Percentiles rank a stretch among this genome's conserved stretches.
These are phyloP conservation scores for Cyclostephanos invisitatus DNA, from an alignment of 108 stramenopile genomes.

Conservation along the genomic window DNA sequence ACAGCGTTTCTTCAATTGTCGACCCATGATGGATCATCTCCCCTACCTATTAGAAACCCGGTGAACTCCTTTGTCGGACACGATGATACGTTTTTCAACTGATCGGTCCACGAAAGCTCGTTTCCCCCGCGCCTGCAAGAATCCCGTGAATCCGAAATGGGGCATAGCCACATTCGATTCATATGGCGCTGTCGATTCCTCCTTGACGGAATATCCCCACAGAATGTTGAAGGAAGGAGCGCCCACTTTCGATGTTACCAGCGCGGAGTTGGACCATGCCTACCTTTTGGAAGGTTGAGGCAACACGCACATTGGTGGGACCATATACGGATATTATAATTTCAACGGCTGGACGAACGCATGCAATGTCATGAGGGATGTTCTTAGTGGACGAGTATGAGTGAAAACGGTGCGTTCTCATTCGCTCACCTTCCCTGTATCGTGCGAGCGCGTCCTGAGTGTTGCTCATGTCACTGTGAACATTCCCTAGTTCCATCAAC, in stretches of 20 bases:
- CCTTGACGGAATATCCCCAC: conserved; percentile 55
- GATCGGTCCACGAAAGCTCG: conserved; percentile 61
- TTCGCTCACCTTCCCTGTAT: conserved; percentile 68
- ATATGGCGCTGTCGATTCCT: conserved; percentile 25
- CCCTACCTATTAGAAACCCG: not conserved
- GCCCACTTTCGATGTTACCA: conserved; percentile 55
- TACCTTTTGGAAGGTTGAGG: conserved; percentile 62
- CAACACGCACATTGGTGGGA: conserved; percentile 59
- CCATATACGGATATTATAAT: conserved; percentile 35
- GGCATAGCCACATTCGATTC: conserved; percentile 61
- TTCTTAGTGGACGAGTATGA: not conserved
- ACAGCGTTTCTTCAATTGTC: too few species aligned
- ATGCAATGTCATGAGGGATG: conserved; percentile 9
- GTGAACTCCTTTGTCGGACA: not conserved
- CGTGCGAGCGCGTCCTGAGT: conserved; percentile 59
- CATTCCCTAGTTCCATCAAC: conserved; percentile 68
- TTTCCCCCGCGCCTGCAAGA: conserved; percentile 51
- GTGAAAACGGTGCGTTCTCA: not conserved
- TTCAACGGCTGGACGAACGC: conserved; percentile 31
- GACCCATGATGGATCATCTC: too few species aligned
- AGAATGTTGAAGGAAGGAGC: conserved; percentile 53
- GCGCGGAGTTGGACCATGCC: conserved; percentile 68
- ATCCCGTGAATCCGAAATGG: conserved; percentile 71
- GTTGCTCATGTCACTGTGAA: conserved; percentile 58
- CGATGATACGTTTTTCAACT: conserved; percentile 28